Percentiles rank a stretch among this genome's conserved stretches.
phyloP scores from a whole-genome alignment of 2,329 filamentous ascomycete genomes.

The Phoma sp. region DNA sequence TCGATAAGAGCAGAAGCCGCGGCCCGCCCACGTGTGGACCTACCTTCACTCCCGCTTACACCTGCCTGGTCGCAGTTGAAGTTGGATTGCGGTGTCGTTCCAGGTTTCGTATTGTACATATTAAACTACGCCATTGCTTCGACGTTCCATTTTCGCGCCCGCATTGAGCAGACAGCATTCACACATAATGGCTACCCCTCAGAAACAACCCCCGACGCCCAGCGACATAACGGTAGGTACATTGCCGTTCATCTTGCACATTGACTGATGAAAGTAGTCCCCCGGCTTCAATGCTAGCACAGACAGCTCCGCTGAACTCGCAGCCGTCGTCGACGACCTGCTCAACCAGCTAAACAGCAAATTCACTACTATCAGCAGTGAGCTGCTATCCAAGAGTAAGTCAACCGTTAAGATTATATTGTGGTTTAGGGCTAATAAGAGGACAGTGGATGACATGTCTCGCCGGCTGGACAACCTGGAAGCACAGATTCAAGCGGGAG shows the following conservation, averaged over 20 bases:
- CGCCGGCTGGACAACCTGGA: conserved; percentile 84
- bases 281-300: conserved; percentile 23
- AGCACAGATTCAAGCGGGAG: conserved; percentile 68
- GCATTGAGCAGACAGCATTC: background rate
- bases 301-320: conserved; percentile 66
- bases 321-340: conserved; percentile 83
- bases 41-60: conserved; percentile 1
- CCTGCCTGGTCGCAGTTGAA: background rate
- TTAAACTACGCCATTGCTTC: background rate
- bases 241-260: background rate
- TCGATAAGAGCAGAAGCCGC: conserved; percentile 34
- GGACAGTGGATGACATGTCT: conserved; percentile 91
- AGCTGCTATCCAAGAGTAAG: conserved; percentile 88
- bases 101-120: background rate
- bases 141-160: too few relatives aligned
- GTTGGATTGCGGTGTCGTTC: background rate
- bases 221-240: conserved; percentile 3
- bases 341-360: conserved; percentile 85
- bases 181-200: conserved; percentile 31
- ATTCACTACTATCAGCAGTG: conserved; percentile 82
- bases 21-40: conserved; percentile 31
- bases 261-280: conserved; percentile 15
- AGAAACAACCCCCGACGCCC: conserved; percentile 5
- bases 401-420: too few relatives aligned
- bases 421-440: background rate